A percentile compares a stretch with the other conserved stretches of the same genome.
Conservation (phyloP, 345 rosid species). For the Odontarrhena argentea region DNA sequence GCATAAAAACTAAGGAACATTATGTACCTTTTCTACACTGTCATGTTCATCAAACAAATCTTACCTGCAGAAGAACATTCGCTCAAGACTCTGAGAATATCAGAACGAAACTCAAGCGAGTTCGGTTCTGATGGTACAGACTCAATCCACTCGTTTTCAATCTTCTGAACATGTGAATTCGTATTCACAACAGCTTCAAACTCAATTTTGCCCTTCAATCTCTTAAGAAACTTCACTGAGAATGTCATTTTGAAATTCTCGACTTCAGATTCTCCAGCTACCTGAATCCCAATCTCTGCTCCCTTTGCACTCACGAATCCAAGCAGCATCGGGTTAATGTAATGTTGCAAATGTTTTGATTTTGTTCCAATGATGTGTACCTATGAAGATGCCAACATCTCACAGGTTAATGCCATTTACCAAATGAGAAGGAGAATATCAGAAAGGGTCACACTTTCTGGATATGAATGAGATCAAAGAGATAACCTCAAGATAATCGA, state of each 20-base stretch:
- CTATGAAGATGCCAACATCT: conserved; percentile 44
- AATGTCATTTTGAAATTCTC: conserved; percentile 50
- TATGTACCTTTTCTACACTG: conserved; percentile 29
- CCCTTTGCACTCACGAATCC: conserved; percentile 50
- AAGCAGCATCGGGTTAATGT: conserved; percentile 48
- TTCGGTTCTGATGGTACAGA: conserved; percentile 58
- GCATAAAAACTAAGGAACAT: conserved; percentile 4
- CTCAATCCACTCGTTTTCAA: conserved; percentile 68
- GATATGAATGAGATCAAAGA: not conserved
- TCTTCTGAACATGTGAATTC: conserved; percentile 56
- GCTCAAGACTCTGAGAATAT: conserved; percentile 55
- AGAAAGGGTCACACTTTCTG: conserved; percentile 8
- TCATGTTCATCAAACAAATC: conserved; percentile 60
- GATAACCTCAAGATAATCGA: conserved; percentile 65
- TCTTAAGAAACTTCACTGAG: conserved; percentile 52
- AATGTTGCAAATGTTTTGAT: conserved; percentile 6
- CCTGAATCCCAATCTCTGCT: conserved; percentile 63
- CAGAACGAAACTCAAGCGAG: conserved; percentile 59
- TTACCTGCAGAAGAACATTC: conserved; percentile 51
- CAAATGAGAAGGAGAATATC: conserved; percentile 14
- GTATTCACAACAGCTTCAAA: conserved; percentile 46
- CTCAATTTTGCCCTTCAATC: conserved; percentile 49
- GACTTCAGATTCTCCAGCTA: conserved; percentile 38
- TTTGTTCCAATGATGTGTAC: conserved; percentile 44
- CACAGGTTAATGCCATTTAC: conserved; percentile 17